Evolutionary conservation across 768 basidiomycete species (phyloP).

Genomic region (Naganishia friedmannii): DNA sequence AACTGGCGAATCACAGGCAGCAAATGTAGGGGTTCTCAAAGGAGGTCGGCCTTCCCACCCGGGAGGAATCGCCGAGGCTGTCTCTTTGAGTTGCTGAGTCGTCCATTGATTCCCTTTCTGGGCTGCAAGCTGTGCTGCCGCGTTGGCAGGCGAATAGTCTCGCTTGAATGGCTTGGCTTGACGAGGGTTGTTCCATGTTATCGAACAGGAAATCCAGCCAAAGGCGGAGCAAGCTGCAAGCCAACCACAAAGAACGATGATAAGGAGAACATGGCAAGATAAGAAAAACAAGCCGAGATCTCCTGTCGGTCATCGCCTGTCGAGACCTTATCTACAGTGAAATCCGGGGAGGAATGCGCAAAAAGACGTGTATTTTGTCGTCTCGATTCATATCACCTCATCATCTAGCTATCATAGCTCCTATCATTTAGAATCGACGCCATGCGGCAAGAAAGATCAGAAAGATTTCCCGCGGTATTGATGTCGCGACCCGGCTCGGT

Average conservation of each 20-base stretch:
- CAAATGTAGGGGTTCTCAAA: background rate
- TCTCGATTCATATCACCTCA: background rate
- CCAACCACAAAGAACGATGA: background rate
- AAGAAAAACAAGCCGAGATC: slow-evolving; percentile 14
- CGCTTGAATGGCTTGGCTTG: slow-evolving; percentile 16
- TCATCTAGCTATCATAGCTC: no score
- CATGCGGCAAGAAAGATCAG: no score
- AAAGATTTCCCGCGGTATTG: no score
- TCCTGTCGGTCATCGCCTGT: slow-evolving; percentile 22
- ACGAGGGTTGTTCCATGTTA: slow-evolving; percentile 15
- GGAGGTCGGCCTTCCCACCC: background rate
- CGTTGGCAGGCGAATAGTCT: no score
- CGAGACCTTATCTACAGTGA: slow-evolving; percentile 1
- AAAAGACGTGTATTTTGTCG: slow-evolving; percentile 7
- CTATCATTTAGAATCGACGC: no score
- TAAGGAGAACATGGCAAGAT: slow-evolving; percentile 1
- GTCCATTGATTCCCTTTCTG: background rate
- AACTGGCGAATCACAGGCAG: slow-evolving; percentile 1
- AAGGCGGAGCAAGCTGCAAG: no score
- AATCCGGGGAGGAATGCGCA: no score
- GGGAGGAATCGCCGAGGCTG: background rate
- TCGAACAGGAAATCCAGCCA: background rate
- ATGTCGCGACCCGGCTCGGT: no score
- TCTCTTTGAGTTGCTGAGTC: background rate
- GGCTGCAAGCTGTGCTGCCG: no score